These are phyloP conservation scores for Basipetospora chlamydospora DNA, from an alignment of 2,329 filamentous ascomycete species.

Conservation along the genomic window DNA sequence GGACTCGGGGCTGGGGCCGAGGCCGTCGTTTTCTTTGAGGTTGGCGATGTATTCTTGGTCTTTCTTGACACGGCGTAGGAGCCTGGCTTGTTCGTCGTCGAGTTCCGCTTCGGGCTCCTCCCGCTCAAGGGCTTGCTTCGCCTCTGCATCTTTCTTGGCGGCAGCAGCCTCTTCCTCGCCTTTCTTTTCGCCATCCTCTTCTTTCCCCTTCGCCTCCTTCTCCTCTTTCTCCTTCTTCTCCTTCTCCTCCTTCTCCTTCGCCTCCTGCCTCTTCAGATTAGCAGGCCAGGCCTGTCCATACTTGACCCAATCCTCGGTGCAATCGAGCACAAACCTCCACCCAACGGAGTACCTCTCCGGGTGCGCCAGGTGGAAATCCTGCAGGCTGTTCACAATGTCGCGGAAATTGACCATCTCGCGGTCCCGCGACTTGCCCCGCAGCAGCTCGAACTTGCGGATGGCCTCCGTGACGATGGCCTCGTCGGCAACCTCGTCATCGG, in stretches of 20 bases:
- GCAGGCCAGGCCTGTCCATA: constrained; percentile 31
- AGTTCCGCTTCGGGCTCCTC: constrained; percentile 23
- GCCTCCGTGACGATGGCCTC: constrained; percentile 5
- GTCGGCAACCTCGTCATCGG: background rate
- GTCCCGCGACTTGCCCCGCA: constrained; percentile 5
- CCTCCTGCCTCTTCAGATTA: constrained; percentile 19
- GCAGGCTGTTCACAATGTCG: constrained; percentile 17
- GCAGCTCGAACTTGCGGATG: constrained; percentile 1
- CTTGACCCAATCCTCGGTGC: constrained; percentile 33
- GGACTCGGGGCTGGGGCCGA: constrained; percentile 9
- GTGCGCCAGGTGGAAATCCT: constrained; percentile 27
- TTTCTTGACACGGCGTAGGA: too few species aligned
- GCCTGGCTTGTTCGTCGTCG: too few species aligned
- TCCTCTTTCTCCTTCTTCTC: constrained; percentile 10
- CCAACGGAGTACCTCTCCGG: constrained; percentile 27
- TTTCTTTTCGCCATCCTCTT: constrained; percentile 7
- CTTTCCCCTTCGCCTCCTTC: constrained; percentile 7
- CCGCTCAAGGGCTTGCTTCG: constrained; percentile 26
- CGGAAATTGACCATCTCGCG: constrained; percentile 23
- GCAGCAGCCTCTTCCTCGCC: constrained; percentile 5
- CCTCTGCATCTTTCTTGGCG: constrained; percentile 16
- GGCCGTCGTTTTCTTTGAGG: constrained; percentile 24
- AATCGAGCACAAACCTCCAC: constrained; percentile 34
- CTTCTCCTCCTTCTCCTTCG: constrained; percentile 11
- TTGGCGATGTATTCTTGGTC: constrained; percentile 26